These are phyloP conservation scores for Fusarium mexicanum DNA, from an alignment of 2,329 filamentous ascomycete species.

Conservation along the genomic window DNA sequence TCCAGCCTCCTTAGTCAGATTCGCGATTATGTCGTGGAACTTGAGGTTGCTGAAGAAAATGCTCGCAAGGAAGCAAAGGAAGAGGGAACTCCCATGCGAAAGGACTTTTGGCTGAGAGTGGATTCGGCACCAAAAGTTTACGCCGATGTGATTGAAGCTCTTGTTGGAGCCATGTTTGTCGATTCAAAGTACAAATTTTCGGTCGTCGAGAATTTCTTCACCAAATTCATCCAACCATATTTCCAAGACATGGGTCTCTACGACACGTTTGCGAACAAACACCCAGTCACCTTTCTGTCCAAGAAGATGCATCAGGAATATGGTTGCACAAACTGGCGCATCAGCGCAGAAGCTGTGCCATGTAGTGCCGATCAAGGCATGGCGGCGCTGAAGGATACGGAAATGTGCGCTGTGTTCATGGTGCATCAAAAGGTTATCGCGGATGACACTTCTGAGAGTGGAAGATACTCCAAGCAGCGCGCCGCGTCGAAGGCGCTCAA, in stretches of 20 bases:
- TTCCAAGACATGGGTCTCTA: slow-evolving; percentile 90
- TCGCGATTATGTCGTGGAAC: slow-evolving; percentile 64
- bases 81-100: slow-evolving; percentile 45
- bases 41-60: slow-evolving; percentile 60
- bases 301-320: slow-evolving; percentile 71
- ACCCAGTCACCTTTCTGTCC: slow-evolving; percentile 80
- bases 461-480: slow-evolving; percentile 76
- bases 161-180: slow-evolving; percentile 89
- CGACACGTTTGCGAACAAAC: slow-evolving; percentile 85
- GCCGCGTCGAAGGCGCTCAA: slow-evolving; percentile 69
- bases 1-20: slow-evolving; percentile 55
- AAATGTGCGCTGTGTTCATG: slow-evolving; percentile 76
- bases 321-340: slow-evolving; percentile 69
- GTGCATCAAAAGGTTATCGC: slow-evolving; percentile 78
- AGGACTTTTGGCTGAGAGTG: slow-evolving; percentile 75
- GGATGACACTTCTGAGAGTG: slow-evolving; percentile 68
- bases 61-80: slow-evolving; percentile 48
- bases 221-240: slow-evolving; percentile 76
- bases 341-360: slow-evolving; percentile 59
- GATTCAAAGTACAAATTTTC: slow-evolving; percentile 83
- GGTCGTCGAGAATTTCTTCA: slow-evolving; percentile 80
- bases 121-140: slow-evolving; percentile 77
- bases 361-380: slow-evolving; percentile 54
- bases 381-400: slow-evolving; percentile 53
- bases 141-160: slow-evolving; percentile 88